These are phyloP conservation scores for Kockovaella imperatae DNA, from an alignment of 768 basidiomycete species.

Conservation along the genomic window DNA sequence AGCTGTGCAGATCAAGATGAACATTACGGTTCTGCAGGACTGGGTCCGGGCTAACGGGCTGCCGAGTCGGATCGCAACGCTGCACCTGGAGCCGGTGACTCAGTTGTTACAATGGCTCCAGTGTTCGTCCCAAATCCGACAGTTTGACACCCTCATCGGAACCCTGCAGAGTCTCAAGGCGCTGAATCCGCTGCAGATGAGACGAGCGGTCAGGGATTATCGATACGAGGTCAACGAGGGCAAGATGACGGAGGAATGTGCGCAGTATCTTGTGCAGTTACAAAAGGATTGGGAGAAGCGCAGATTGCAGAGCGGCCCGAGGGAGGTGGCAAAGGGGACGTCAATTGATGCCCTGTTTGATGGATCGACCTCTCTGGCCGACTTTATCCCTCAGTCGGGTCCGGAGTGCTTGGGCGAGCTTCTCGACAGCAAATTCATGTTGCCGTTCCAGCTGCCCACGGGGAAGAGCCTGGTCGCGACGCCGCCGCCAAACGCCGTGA, in stretches of 20 bases:
- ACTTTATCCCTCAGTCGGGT: slow-evolving; percentile 70
- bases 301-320: slow-evolving; percentile 41
- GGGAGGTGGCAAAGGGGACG: slow-evolving; percentile 27
- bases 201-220: slow-evolving; percentile 77
- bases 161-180: slow-evolving; percentile 79
- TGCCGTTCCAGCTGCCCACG: slow-evolving; percentile 74
- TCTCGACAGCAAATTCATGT: slow-evolving; percentile 85
- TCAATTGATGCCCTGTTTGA: slow-evolving; percentile 76
- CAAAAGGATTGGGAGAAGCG: slow-evolving; percentile 97
- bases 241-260: slow-evolving; percentile 88
- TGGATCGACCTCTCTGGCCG: slow-evolving; percentile 54
- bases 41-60: slow-evolving; percentile 79
- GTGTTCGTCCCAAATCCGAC: slow-evolving; percentile 76
- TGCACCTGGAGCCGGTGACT: slow-evolving; percentile 72
- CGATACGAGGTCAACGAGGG: slow-evolving; percentile 86
- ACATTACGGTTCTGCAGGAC: slow-evolving; percentile 75
- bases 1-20: slow-evolving; percentile 83
- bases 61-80: slow-evolving; percentile 62
- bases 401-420: slow-evolving; percentile 82
- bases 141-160: slow-evolving; percentile 78
- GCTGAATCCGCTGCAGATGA: slow-evolving; percentile 94
- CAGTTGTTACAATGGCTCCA: slow-evolving; percentile 58
- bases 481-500: slow-evolving; percentile 28
- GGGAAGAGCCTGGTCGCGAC: slow-evolving; percentile 62
- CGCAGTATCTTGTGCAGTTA: slow-evolving; percentile 84